A percentile compares a stretch with the other conserved stretches of the same genome.
phyloP scores from a whole-genome alignment of 805 yeast genomes.

The Starmerella kuoi region DNA sequence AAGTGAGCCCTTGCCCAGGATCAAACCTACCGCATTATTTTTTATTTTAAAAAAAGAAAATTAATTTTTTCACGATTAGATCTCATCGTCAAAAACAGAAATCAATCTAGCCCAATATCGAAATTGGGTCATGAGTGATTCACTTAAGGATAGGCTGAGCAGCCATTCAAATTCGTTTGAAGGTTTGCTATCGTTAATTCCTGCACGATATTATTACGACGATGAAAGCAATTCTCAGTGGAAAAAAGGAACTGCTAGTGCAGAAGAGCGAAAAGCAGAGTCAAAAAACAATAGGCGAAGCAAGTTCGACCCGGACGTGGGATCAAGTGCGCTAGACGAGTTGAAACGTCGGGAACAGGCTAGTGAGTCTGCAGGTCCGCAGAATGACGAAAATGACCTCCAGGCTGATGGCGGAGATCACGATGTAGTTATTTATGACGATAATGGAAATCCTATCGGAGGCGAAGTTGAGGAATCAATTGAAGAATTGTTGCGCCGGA shows the following conservation, averaged over 20 bases:
- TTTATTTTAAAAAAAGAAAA: too few relatives aligned
- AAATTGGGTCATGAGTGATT: constrained; percentile 23
- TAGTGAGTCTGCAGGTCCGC: background rate
- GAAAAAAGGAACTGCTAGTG: constrained; percentile 46
- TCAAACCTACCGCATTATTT: too few relatives aligned
- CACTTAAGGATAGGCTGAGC: constrained; percentile 27
- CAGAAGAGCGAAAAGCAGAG: constrained; percentile 33
- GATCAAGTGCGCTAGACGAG: constrained; percentile 29
- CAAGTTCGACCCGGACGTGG: constrained; percentile 55
- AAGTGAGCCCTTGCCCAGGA: too few relatives aligned
- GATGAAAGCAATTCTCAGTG: constrained; percentile 83
- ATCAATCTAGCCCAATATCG: too few relatives aligned
- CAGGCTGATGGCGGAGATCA: constrained; percentile 11
- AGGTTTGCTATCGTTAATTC: constrained; percentile 78
- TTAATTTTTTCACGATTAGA: too few relatives aligned
- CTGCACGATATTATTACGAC: constrained; percentile 88
- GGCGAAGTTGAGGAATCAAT: constrained; percentile 22
- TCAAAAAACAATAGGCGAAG: constrained; percentile 52
- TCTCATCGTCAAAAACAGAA: too few relatives aligned
- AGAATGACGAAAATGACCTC: background rate
- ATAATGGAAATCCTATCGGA: constrained; percentile 26
- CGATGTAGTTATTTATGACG: constrained; percentile 24
- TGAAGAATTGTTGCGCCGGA: constrained; percentile 16
- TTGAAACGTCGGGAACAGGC: constrained; percentile 22
- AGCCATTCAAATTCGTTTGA: constrained; percentile 47